These are phyloP conservation scores for Luffa acutangula DNA, from an alignment of 306 rosid species.

Conservation along the genomic window DNA sequence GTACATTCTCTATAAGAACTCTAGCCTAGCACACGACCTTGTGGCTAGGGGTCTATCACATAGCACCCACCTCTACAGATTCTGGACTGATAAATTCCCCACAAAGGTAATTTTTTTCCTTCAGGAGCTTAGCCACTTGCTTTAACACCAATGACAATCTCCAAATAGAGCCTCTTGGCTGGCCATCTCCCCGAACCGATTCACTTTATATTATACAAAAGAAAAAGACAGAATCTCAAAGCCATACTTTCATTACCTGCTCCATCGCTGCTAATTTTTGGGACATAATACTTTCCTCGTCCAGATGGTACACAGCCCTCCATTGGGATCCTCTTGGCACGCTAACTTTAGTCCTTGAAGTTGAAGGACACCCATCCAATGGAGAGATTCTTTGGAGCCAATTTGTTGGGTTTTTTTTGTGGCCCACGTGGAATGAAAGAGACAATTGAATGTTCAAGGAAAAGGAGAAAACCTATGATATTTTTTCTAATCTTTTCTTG, in stretches of 20 bases:
- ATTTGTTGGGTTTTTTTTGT: background rate
- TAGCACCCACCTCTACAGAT: background rate
- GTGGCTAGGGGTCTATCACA: background rate
- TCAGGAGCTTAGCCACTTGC: background rate
- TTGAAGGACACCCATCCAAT: background rate
- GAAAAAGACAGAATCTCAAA: background rate
- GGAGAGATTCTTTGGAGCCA: background rate
- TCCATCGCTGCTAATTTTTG: background rate
- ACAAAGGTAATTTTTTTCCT: background rate
- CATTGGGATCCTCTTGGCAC: background rate
- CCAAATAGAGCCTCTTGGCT: background rate
- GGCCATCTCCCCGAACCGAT: background rate
- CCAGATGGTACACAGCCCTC: background rate
- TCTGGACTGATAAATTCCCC: background rate
- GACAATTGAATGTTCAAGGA: background rate
- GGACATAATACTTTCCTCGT: background rate
- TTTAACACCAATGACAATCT: background rate
- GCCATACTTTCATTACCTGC: background rate
- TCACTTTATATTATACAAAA: background rate
- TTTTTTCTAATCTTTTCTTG: background rate
- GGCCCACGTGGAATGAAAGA: background rate
- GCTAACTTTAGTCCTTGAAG: background rate
- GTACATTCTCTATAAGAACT: background rate
- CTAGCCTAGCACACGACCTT: background rate
- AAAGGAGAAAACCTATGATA: background rate